phyloP scores from a whole-genome alignment of 208 protist species.

The Borovskyia barvae region DNA sequence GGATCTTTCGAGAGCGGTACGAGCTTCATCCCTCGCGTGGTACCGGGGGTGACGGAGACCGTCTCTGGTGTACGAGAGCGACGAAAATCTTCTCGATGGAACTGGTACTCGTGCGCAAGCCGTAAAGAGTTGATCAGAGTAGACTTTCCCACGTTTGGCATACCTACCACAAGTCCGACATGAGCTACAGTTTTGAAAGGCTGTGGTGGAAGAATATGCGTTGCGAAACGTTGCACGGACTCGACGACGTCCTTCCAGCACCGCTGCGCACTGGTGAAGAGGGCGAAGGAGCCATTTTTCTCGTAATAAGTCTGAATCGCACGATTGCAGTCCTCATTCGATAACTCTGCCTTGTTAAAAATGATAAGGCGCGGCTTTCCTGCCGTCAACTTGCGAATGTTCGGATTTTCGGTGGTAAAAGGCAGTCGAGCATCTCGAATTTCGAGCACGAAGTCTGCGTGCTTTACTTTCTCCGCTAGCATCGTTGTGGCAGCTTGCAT shows the following conservation, averaged over 20 bases:
- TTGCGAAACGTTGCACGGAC: slow-evolving; percentile 76
- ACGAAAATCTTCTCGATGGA: slow-evolving; percentile 84
- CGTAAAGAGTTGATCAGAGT: slow-evolving; percentile 93
- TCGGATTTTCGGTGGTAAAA: slow-evolving; percentile 86
- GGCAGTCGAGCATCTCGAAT: slow-evolving; percentile 91
- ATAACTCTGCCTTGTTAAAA: slow-evolving; percentile 92
- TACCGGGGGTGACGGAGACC: slow-evolving; percentile 80
- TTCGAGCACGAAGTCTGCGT: slow-evolving; percentile 91
- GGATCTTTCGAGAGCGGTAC: slow-evolving; percentile 83
- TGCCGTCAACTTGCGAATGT: slow-evolving; percentile 53
- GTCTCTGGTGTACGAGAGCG: slow-evolving; percentile 73
- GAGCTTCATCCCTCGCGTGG: slow-evolving; percentile 71
- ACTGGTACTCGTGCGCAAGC: slow-evolving; percentile 89
- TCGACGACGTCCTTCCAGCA: slow-evolving; percentile 82
- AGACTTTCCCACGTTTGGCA: slow-evolving; percentile 95
- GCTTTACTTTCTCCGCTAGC: slow-evolving; percentile 69
- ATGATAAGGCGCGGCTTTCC: slow-evolving; percentile 80
- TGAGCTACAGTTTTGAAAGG: slow-evolving; percentile 71
- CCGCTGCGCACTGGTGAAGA: slow-evolving; percentile 83
- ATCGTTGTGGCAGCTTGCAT: slow-evolving; percentile 67
- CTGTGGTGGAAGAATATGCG: slow-evolving; percentile 60
- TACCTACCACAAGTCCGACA: slow-evolving; percentile 89
- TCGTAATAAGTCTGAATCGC: slow-evolving; percentile 85
- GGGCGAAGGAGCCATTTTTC: slow-evolving; percentile 46
- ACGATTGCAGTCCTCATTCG: slow-evolving; percentile 85